Base-by-base conservation (phyloP, 2,329 filamentous ascomycete species). In the Aschersonia sp. region DNA sequence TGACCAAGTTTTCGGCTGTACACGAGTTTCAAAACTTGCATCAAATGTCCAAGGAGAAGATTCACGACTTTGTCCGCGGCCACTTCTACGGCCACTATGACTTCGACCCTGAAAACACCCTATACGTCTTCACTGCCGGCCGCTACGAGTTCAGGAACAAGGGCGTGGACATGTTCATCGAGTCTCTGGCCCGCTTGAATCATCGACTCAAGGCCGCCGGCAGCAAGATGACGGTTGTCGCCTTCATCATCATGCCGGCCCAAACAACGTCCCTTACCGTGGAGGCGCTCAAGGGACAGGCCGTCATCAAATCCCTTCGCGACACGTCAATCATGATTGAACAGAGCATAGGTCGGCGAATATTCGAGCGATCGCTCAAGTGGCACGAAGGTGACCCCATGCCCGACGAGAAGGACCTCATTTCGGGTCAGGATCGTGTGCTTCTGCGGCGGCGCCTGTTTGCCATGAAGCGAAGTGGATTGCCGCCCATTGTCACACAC, bases 21-120 rank as follows among this genome's bases (percentile, higher is more conserved):
- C 92, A 98, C 72, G 92, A 98, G 67, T 97, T 97, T 72, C 92
- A 98, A 66, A 98, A 98, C 63, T 69, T 98, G 61, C 92, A 97
- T 68, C 89, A 94, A 60, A 85, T 92, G 64, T 84, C 89, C 59
- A 97, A 97, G 72, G 86, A 94, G 67, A 95, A 94, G 74, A 97
- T 98, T 58, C 87, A 94, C 61, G 92, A 97, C 65, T 98, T 98
- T 61, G 89, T 97, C 28, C 86, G 92, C 45, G 92, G 92, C 9
- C 92, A 98, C 64, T 98, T 98, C 68, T 97, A 97, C 61, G 92
- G 92, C 9, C 89, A 97, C 69, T 94, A 95, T 63, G 89, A 98
- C 62, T 97, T 97, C 56, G 88, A 96, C 52, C 82, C 89, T 10
- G 89, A 97, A 51, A 95, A 97, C 66, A 98, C 92, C 0, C 77